Evolutionary conservation across 139 green algal genomes (phyloP), one percentile per base, ranked within the genome.

Genomic region (Tetraselmis chui): DNA sequence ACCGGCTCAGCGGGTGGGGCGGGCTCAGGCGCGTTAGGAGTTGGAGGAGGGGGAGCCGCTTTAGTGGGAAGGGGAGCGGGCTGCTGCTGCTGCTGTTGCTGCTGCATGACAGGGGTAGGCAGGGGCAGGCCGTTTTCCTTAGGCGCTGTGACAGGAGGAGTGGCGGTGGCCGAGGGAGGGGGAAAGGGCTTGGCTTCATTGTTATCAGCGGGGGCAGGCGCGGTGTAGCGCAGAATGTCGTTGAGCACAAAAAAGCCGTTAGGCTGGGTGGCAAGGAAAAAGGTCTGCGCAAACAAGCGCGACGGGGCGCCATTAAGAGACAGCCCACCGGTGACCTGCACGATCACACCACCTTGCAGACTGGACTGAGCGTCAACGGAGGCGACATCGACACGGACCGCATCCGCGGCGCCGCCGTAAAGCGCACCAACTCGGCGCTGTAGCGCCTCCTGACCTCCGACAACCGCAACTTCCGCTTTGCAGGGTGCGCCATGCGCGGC

Each of bases 181-280:
- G 29, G 45, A 28, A 22, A 11, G 26, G 82, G 82, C 2, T 86
- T 78, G 75, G 78, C 81, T 58, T 81, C 82, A 29, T 78, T 31
- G 29, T 79, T 28, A 22, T 26, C 28, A 22, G 26, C 27, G 11
- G 79, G 29, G 29, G 58, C 77, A 58, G 79, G 58, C 30, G 76
- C 83, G 1, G 93, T 80, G 80, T 90, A 95, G 32, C 93, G 90
- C 45, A 98, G 91, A 1, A 97, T 90, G 85, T 98, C 94, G 80
- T 98, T 98, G 11, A 97, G 90, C 1, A 98, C 95, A 82, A 89
- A 98, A 86, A 92, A 98, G 11, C 94, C 94, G 75, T 93, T 94
- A 32, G 97, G 93, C 85, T 97, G 95, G 0, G 89, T 85, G 0
- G 94, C 94, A 32, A 98, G 84, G 87, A 98, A 98, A 84, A 98